phyloP scores from a whole-genome alignment of 2,329 filamentous ascomycete species.

The Niveomyces coronatus region DNA sequence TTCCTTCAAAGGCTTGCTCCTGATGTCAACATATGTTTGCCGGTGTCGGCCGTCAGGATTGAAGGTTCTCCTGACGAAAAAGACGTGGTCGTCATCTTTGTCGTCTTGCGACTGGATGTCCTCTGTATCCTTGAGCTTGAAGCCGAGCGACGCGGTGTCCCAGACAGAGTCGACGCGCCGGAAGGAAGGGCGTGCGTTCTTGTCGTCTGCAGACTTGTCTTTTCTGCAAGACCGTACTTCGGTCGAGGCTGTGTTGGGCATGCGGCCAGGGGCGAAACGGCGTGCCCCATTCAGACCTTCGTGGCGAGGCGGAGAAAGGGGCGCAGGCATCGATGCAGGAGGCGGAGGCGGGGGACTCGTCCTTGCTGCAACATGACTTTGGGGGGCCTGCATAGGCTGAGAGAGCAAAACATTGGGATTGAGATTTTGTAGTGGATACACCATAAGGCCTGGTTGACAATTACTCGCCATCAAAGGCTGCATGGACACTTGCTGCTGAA shows the following conservation, averaged over 20 bases:
- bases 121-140: constrained; percentile 44
- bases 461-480: constrained; percentile 11
- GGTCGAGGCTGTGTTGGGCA: neutral
- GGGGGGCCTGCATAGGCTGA: neutral
- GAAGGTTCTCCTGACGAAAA: constrained; percentile 74
- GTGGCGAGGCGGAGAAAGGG: constrained; percentile 3
- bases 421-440: neutral
- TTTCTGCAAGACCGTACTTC: constrained; percentile 14
- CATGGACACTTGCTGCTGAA: constrained; percentile 17
- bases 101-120: constrained; percentile 30
- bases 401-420: neutral
- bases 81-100: constrained; percentile 68
- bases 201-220: constrained; percentile 11
- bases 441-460: neutral
- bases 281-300: neutral
- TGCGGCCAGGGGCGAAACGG: neutral
- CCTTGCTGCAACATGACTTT: neutral
- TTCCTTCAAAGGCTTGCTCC: constrained; percentile 68
- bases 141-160: constrained; percentile 39
- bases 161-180: constrained; percentile 46
- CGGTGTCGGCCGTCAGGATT: constrained; percentile 76
- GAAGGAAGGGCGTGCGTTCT: constrained; percentile 25
- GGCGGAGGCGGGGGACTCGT: constrained; percentile 1
- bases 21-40: constrained; percentile 67
- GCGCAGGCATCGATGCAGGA: too few species aligned